Percentiles rank a stretch among this genome's conserved stretches.
These are phyloP conservation scores for Rhynchospora tenuis DNA, from an alignment of 176 grass and related monocot species.

Conservation along the genomic window DNA sequence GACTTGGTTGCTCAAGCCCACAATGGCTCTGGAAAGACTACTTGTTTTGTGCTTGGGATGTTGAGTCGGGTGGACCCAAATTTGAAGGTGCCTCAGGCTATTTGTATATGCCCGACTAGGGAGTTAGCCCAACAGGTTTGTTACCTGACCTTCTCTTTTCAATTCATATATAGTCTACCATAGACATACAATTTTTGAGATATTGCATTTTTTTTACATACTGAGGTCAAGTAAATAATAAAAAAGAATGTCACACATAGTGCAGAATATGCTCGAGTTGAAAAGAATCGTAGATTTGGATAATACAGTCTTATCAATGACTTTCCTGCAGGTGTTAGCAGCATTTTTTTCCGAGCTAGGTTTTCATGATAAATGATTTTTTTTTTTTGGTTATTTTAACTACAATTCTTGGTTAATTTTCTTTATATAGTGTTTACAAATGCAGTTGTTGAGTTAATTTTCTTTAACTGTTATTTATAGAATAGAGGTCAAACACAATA, in stretches of 20 bases:
- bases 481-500: neutral
- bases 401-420: neutral
- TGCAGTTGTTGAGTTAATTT: neutral
- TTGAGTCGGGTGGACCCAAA: slow-evolving; percentile 76
- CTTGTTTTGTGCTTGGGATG: slow-evolving; percentile 96
- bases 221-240: neutral
- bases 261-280: neutral
- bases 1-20: slow-evolving; percentile 96
- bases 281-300: neutral
- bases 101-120: slow-evolving; percentile 95
- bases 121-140: slow-evolving; percentile 76
- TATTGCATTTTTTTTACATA: neutral
- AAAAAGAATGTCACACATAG: neutral
- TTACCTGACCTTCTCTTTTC: neutral
- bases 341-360: neutral
- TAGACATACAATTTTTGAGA: neutral
- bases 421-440: neutral
- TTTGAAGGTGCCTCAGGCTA: slow-evolving; percentile 62
- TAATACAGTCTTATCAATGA: neutral
- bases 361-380: neutral
- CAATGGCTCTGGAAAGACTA: slow-evolving; percentile 97
- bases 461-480: neutral
- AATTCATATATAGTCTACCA: neutral
- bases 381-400: neutral
- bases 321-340: neutral